phyloP scores from a whole-genome alignment of 2,329 filamentous ascomycete species.

The Cladosporium cucumerinum region DNA sequence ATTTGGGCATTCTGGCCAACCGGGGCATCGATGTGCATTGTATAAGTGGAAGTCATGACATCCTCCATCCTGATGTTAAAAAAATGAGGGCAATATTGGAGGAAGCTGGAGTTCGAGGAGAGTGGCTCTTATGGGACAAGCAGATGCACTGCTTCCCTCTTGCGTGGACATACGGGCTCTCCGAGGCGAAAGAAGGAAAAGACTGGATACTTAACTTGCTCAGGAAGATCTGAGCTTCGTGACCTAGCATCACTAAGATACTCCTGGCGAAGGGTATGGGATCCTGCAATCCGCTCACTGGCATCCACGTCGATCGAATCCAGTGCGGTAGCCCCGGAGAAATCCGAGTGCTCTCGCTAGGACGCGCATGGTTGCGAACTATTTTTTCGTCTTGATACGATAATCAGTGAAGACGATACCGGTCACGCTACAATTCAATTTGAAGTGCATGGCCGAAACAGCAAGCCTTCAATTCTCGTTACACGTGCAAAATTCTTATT shows the following conservation, averaged over 20 bases:
- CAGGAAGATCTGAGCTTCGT: constrained; percentile 13
- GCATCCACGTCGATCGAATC: background rate
- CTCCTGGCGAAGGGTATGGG: no score
- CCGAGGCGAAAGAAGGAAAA: constrained; percentile 46
- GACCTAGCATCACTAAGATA: background rate
- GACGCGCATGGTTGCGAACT: background rate
- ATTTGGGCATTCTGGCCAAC: constrained; percentile 38
- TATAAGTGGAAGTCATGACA: constrained; percentile 51
- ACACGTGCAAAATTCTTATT: constrained; percentile 30
- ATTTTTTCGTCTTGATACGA: background rate
- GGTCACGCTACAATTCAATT: background rate
- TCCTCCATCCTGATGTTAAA: constrained; percentile 52
- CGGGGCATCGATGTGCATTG: constrained; percentile 50
- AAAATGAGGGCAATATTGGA: constrained; percentile 47
- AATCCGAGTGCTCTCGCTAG: background rate
- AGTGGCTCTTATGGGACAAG: constrained; percentile 59
- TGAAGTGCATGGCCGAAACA: background rate
- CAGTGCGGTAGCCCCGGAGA: background rate
- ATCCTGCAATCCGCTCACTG: background rate
- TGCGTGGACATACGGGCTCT: constrained; percentile 47
- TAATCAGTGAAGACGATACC: background rate
- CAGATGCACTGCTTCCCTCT: constrained; percentile 61
- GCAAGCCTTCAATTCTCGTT: no score
- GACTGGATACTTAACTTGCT: constrained; percentile 45
- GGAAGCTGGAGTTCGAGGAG: constrained; percentile 44